phyloP scores from a whole-genome alignment of 768 basidiomycete genomes.

The Suillus tomentosus region DNA sequence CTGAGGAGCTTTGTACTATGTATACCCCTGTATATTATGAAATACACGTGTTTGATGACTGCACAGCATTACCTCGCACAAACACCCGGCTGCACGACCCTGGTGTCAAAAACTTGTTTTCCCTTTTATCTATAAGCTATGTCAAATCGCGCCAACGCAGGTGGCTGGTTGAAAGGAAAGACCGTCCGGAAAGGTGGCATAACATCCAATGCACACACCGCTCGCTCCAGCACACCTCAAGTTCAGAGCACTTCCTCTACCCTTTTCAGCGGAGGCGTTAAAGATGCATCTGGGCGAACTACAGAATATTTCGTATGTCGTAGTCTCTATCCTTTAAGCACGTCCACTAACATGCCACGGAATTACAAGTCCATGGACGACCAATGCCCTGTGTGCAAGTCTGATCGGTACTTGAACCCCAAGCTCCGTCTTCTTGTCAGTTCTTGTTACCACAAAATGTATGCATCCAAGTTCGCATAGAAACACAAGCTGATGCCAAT shows the following conservation, averaged over 20 bases:
- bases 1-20: neutral
- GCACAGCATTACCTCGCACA: neutral
- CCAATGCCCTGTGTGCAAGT: constrained; percentile 96
- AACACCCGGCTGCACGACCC: neutral
- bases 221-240: constrained; percentile 67
- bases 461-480: constrained; percentile 21
- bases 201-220: constrained; percentile 41
- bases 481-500: constrained; percentile 14
- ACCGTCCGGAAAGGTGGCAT: constrained; percentile 69
- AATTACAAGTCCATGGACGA: constrained; percentile 79
- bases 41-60: neutral
- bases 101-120: neutral
- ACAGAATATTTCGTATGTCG: constrained; percentile 75
- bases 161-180: constrained; percentile 70
- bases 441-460: constrained; percentile 99
- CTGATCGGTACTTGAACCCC: constrained; percentile 93
- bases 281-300: constrained; percentile 81
- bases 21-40: constrained; percentile 3
- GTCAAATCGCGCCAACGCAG: constrained; percentile 33
- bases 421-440: constrained; percentile 92
- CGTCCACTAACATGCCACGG: constrained; percentile 10
- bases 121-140: constrained; percentile 21
- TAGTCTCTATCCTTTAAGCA: constrained; percentile 9
- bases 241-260: constrained; percentile 73
- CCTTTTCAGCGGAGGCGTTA: constrained; percentile 81